phyloP scores from a whole-genome alignment of 345 rosid species.

The Populus euphratica region DNA sequence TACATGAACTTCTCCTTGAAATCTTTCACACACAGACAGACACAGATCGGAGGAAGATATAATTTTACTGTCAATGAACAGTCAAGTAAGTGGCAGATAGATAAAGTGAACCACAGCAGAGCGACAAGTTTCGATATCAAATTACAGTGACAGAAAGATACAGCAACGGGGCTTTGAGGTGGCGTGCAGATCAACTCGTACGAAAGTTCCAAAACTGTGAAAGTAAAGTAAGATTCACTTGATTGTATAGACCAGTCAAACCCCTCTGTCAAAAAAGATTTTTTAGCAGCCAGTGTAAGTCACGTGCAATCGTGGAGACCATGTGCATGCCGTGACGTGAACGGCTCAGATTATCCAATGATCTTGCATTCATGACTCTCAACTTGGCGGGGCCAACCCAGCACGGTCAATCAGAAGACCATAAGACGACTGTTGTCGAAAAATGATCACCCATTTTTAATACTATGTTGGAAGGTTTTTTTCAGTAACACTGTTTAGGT shows the following conservation, averaged over 20 bases:
- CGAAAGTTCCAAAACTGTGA: conserved; percentile 9
- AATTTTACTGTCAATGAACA: conserved; percentile 14
- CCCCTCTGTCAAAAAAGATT: neutral
- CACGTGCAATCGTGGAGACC: conserved; percentile 20
- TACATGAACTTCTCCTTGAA: neutral
- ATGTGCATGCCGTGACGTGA: neutral
- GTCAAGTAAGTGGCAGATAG: conserved; percentile 10
- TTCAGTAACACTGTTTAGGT: too few species aligned
- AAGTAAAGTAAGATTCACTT: conserved; percentile 18
- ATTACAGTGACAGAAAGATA: conserved; percentile 6
- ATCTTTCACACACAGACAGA: neutral
- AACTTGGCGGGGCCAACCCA: neutral
- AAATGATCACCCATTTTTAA: neutral
- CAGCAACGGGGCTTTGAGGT: conserved; percentile 10
- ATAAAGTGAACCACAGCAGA: neutral
- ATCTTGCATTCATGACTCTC: neutral
- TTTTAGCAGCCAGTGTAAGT: neutral
- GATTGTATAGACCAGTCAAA: conserved; percentile 32
- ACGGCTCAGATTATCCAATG: conserved; percentile 2
- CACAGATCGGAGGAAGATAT: neutral
- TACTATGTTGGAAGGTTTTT: neutral
- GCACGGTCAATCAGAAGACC: conserved; percentile 5
- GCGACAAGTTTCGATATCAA: neutral
- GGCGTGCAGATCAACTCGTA: conserved; percentile 21
- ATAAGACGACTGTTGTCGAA: conserved; percentile 16